phyloP scores from a whole-genome alignment of 768 basidiomycete genomes.

The Tricholoma bakamatsutake region DNA sequence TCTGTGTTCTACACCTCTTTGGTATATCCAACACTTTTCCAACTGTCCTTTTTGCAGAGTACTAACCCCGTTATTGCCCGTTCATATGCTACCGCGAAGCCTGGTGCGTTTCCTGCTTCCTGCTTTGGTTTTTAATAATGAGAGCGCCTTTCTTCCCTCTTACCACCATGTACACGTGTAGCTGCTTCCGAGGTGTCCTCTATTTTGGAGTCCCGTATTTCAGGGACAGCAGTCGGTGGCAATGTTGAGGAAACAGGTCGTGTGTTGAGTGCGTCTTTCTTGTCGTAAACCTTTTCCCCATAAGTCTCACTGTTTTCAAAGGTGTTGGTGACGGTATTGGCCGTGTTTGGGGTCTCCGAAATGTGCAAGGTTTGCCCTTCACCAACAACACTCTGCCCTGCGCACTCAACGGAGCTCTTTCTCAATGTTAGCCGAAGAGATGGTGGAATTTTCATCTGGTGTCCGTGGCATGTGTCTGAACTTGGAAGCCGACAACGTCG shows the following conservation, averaged over 20 bases:
- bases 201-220: conserved; percentile 97
- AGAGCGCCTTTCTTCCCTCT: conserved; percentile 13
- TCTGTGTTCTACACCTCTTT: conserved; percentile 25
- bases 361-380: conserved; percentile 80
- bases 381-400: not conserved
- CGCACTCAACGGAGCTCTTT: not conserved
- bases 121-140: not conserved
- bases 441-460: conserved; percentile 99
- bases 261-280: conserved; percentile 76
- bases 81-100: conserved; percentile 96
- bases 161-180: conserved; percentile 37
- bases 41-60: conserved; percentile 29
- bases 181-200: conserved; percentile 99
- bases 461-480: conserved; percentile 99
- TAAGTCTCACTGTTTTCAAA: conserved; percentile 29
- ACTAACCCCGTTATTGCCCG: conserved; percentile 56
- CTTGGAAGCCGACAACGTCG: conserved; percentile 99
- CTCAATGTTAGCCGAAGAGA: conserved; percentile 81
- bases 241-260: conserved; percentile 99
- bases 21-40: conserved; percentile 16
- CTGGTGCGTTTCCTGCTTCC: conserved; percentile 55
- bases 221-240: conserved; percentile 82
- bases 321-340: conserved; percentile 99
- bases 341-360: conserved; percentile 98
- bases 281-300: not conserved